Percentiles rank a stretch among this genome's conserved stretches.
phyloP scores from a whole-genome alignment of 2,329 filamentous ascomycete genomes.

The Sphaerulina musiva region DNA sequence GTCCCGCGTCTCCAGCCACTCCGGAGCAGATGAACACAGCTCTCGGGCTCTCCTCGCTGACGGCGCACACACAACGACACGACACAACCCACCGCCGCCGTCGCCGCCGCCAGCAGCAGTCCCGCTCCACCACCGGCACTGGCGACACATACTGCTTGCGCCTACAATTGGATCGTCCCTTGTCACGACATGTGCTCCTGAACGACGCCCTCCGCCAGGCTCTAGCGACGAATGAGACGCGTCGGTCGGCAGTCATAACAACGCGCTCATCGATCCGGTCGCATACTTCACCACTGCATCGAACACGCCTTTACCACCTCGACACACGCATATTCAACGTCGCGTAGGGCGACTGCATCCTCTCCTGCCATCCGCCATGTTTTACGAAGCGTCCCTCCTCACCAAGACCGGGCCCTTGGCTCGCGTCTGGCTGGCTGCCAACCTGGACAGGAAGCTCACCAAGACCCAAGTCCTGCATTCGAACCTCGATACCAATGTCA shows the following conservation, averaged over 20 bases:
- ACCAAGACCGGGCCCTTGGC: conserved; percentile 96
- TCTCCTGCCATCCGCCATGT: conserved; percentile 56
- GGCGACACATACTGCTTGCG: background rate
- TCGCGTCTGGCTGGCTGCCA: conserved; percentile 96
- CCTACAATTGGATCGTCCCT: background rate
- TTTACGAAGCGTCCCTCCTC: conserved; percentile 92
- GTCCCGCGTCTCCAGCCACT: too few species aligned
- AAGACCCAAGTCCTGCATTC: conserved; percentile 94
- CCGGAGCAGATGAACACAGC: too few species aligned
- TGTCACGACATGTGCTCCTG: conserved; percentile 8
- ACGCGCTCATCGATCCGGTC: conserved; percentile 17
- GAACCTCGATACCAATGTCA: conserved; percentile 89
- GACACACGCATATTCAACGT: conserved; percentile 2
- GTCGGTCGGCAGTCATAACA: conserved; percentile 16
- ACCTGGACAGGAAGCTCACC: conserved; percentile 95
- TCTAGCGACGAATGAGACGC: conserved; percentile 6
- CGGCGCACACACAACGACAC: too few species aligned
- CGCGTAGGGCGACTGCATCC: conserved; percentile 11
- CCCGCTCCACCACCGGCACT: too few species aligned
- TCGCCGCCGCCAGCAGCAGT: too few species aligned
- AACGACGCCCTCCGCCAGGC: conserved; percentile 7
- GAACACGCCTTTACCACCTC: background rate
- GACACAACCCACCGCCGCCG: too few species aligned
- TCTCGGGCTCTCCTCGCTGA: too few species aligned
- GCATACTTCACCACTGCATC: conserved; percentile 12